A percentile compares a stretch with the other conserved stretches of the same genome.
phyloP scores from a whole-genome alignment of 441 rosid species.

The Euphorbia schlechtendalii region DNA sequence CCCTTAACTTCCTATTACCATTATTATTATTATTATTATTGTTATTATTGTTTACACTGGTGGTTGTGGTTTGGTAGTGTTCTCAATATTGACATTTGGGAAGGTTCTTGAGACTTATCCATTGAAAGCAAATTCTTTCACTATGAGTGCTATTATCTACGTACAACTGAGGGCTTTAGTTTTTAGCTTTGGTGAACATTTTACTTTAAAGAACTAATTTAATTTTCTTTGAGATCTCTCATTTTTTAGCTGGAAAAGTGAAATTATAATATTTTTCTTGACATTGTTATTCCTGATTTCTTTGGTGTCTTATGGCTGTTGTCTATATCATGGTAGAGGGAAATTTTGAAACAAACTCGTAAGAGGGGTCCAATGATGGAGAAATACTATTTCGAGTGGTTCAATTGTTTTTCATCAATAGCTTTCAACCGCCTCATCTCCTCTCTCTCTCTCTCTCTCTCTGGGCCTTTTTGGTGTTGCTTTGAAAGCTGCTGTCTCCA shows the following conservation, averaged over 20 bases:
- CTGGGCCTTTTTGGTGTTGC: too few species aligned
- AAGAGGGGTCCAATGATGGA: conserved; percentile 7
- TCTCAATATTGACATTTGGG: conserved; percentile 11
- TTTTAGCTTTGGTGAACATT: too few species aligned
- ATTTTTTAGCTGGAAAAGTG: too few species aligned
- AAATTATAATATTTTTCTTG: too few species aligned
- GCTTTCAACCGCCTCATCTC: background rate
- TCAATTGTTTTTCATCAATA: background rate
- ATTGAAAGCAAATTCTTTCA: conserved; percentile 9
- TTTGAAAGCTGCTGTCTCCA: too few species aligned
- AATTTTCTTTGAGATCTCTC: too few species aligned
- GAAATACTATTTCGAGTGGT: conserved; percentile 7
- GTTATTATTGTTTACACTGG: background rate
- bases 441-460: background rate
- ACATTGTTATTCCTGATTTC: too few species aligned
- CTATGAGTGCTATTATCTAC: conserved; percentile 10
- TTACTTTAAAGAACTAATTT: too few species aligned
- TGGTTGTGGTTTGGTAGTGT: conserved; percentile 8
- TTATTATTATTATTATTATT: background rate
- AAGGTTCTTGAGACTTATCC: conserved; percentile 21
- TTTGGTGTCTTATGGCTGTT: too few species aligned
- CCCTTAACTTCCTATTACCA: too few species aligned
- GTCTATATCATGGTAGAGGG: too few species aligned
- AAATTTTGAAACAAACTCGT: background rate
- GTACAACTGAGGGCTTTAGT: conserved; percentile 22